Evolutionary conservation across 352 stramenopile species (phyloP).

Genomic region (Globisporangium orthogonon): DNA sequence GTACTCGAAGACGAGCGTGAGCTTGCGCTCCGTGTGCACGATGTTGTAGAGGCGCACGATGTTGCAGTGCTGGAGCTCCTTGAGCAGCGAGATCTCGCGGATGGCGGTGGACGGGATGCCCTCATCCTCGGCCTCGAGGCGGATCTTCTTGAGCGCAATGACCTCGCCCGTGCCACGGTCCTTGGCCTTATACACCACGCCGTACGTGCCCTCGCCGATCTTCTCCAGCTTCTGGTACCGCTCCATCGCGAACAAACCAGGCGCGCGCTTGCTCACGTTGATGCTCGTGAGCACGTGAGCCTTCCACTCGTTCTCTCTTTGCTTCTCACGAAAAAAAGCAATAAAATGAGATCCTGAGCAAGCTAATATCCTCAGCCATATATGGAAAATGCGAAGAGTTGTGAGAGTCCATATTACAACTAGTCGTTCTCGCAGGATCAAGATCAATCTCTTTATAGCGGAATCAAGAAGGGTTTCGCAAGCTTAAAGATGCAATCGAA

Average conservation of each 20-base stretch:
- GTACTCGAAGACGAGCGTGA: constrained; percentile 99
- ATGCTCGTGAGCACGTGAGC: constrained; percentile 19
- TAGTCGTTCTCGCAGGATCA: not conserved
- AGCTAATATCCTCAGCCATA: not conserved
- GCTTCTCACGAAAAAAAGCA: not conserved
- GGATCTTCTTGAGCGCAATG: constrained; percentile 99
- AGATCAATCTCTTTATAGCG: not conserved
- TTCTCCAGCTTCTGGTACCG: constrained; percentile 96
- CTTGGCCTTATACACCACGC: constrained; percentile 99
- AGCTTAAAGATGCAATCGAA: not conserved
- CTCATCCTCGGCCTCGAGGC: constrained; percentile 97
- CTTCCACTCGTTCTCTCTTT: not conserved
- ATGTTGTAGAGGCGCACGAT: constrained; percentile 99
- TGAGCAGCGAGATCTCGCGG: constrained; percentile 97
- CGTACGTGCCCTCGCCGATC: constrained; percentile 98
- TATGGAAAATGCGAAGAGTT: not conserved
- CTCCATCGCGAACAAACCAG: constrained; percentile 43
- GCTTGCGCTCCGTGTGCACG: constrained; percentile 97
- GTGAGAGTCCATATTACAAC: not conserved
- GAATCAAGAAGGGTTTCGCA: not conserved
- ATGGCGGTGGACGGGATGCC: constrained; percentile 98
- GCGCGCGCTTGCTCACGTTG: too few relatives aligned
- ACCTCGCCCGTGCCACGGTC: constrained; percentile 95
- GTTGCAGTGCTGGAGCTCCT: constrained; percentile 97
- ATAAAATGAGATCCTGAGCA: not conserved